phyloP scores from a whole-genome alignment of 345 rosid species.

The Lepidium aucheri region DNA sequence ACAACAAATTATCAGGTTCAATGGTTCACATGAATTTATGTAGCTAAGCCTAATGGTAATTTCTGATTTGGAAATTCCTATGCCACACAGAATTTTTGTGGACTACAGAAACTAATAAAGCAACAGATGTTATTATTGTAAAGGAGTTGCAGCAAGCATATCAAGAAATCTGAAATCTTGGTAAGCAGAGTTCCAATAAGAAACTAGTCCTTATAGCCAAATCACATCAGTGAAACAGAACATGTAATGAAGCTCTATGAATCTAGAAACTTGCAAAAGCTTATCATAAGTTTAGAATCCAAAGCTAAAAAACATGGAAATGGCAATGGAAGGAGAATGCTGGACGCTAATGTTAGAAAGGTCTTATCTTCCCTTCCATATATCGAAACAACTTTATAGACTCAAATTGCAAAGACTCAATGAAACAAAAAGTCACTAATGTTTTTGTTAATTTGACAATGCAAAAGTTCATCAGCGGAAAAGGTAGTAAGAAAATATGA shows the following conservation, averaged over 20 bases:
- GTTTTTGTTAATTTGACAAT: not conserved
- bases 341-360: not conserved
- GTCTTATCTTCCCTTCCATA: not conserved
- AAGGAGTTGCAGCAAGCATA: not conserved
- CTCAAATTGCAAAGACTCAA: not conserved
- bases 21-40: not conserved
- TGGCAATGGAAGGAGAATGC: not conserved
- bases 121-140: not conserved
- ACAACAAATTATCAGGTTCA: not conserved
- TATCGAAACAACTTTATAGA: not conserved
- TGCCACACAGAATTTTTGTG: not conserved
- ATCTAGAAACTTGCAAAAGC: not conserved
- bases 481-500: slow-evolving; percentile 9
- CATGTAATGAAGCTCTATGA: not conserved
- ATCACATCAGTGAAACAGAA: not conserved
- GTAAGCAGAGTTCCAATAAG: not conserved
- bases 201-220: not conserved
- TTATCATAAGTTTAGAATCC: not conserved
- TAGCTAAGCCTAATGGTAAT: not conserved
- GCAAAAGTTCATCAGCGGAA: slow-evolving; percentile 1
- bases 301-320: not conserved
- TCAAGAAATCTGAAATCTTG: not conserved
- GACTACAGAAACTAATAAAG: not conserved
- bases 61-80: not conserved
- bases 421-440: not conserved